Base-by-base conservation (phyloP, 345 rosid genomes). In the Pistacia integerrima region DNA sequence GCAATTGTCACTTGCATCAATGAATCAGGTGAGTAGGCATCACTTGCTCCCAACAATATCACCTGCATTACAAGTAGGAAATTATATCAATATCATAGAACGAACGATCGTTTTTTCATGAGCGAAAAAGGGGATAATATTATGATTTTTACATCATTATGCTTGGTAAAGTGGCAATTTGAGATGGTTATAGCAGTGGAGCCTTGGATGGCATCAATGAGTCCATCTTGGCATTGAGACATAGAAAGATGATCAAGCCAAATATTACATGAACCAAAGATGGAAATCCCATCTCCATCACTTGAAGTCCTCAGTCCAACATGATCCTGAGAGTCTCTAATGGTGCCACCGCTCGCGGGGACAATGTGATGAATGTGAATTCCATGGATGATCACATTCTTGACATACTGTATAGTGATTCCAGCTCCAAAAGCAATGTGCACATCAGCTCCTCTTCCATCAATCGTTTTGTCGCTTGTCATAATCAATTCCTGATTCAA, bases 181-280 rank as follows among this genome's bases (percentile, higher is more conserved):
- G 97, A 91, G 55, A 91, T 82, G 78, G 94, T 90, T 69, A 91
- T 68, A 3, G 88, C 92, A 38, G 89, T 90, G 8, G 97, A 90
- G 1, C 88, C 91, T 41, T 77, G 70, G 62, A 88, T 85, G 1
- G 83, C 90, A 81, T 92, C 91, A 13, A 92, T 84, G 54, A 92
- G 70, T 25, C 94, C 93, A 69, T 89, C 94, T 0, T 70, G 11
- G 71, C 94, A 87, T 51, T 72, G 77, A 0, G 86, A 79, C 92
- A 92, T 87, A 4, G 94, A 85, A 46, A 89, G 77, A 77, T 92
- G 97, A 75, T 92, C 97, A 18, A 92, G 78, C 97, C 93, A 92
- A 48, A 92, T 4, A 73, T 90, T 84, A 0, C 92, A 72, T 20
- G 94, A 83, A 0, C 92, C 89, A 69, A 80, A 92, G 70, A 92